Conservation (phyloP, 2,329 filamentous ascomycete species). For the Penicillium digitatum region DNA sequence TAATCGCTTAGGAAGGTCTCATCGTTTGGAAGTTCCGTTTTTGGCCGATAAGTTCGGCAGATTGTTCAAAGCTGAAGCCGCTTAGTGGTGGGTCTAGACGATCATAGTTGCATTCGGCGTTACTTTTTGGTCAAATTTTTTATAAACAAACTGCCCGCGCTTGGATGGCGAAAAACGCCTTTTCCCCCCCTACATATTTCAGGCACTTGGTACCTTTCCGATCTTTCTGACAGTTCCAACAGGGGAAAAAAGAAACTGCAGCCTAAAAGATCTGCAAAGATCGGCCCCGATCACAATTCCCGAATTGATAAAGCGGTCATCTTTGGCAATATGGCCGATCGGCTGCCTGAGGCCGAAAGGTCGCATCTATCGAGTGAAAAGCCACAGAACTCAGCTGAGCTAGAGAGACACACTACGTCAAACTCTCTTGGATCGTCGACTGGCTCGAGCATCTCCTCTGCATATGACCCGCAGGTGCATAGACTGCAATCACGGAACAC, state of each 20-base stretch:
- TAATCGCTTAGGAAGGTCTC: not conserved
- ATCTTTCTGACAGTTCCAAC: not conserved
- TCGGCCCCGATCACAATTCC: not conserved
- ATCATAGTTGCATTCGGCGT: constrained; percentile 3
- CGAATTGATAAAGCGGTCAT: constrained; percentile 4
- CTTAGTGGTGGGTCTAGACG: constrained; percentile 6
- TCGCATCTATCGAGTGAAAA: not conserved
- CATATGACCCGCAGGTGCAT: constrained; percentile 27
- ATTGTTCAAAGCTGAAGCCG: not conserved
- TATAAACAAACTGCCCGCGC: not conserved
- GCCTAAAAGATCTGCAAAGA: constrained; percentile 4
- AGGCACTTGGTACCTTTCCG: not conserved
- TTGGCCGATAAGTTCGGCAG: constrained; percentile 1
- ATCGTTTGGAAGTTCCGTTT: not conserved
- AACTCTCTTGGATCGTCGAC: constrained; percentile 16
- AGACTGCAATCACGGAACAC: constrained; percentile 31
- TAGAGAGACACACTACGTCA: constrained; percentile 13
- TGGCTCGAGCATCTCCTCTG: constrained; percentile 26
- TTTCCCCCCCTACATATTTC: not conserved
- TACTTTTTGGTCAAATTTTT: not conserved
- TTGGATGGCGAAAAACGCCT: not conserved
- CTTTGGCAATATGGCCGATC: constrained; percentile 4
- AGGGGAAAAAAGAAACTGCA: not conserved
- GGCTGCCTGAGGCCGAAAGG: not conserved
- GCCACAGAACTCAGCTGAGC: constrained; percentile 8